Conservation (phyloP, 176 grass and related monocot genomes). For the Neostapfia colusana region DNA sequence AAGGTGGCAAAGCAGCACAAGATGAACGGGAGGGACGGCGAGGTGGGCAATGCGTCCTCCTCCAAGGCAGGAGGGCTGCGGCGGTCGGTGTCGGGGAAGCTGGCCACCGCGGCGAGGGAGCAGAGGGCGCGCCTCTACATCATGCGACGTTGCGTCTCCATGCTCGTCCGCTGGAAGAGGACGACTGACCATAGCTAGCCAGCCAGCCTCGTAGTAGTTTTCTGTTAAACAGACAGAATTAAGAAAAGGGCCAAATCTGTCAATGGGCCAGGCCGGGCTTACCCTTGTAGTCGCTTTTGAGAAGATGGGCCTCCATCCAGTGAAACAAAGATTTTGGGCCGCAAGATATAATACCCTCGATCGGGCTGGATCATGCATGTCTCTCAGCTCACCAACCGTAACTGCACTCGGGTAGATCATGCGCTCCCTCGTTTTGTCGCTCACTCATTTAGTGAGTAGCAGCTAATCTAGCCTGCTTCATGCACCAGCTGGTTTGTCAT, state of each 20-base stretch:
- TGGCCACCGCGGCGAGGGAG: constrained; percentile 44
- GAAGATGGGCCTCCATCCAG: background rate
- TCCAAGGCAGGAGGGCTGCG: background rate
- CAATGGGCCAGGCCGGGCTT: background rate
- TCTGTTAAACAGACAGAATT: too few species aligned
- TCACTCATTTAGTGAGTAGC: too few species aligned
- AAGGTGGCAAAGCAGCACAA: background rate
- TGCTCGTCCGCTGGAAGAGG: constrained; percentile 45
- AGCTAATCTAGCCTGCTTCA: too few species aligned
- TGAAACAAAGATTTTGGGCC: background rate
- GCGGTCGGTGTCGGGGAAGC: constrained; percentile 10
- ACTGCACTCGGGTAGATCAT: too few species aligned
- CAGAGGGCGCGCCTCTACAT: constrained; percentile 58
- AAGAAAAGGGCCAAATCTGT: too few species aligned
- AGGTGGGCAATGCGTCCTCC: background rate
- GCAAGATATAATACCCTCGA: too few species aligned
- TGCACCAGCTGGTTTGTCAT: too few species aligned
- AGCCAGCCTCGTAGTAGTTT: too few species aligned
- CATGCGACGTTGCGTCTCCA: constrained; percentile 31
- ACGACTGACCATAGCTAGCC: background rate
- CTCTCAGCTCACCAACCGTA: too few species aligned
- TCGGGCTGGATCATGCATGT: too few species aligned
- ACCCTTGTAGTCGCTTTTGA: background rate
- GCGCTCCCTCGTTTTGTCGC: too few species aligned
- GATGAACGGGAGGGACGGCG: background rate